Conservation (phyloP, 2,329 filamentous ascomycete genomes). For the Aspergillus sp. region DNA sequence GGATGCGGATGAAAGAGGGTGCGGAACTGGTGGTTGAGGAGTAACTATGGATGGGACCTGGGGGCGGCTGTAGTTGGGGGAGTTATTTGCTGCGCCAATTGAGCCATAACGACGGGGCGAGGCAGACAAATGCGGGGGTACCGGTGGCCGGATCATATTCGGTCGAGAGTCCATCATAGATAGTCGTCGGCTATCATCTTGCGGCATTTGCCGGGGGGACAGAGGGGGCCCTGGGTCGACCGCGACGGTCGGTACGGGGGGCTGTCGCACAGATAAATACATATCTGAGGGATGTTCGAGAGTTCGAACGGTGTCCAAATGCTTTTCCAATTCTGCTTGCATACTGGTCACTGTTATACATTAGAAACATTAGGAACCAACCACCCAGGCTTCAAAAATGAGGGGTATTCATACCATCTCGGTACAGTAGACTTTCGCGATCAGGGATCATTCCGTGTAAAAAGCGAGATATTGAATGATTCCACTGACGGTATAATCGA, state of each 20-base stretch:
- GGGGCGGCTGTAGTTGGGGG: constrained; percentile 71
- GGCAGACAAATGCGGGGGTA: constrained; percentile 77
- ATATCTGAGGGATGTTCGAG: constrained; percentile 65
- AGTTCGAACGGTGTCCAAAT: constrained; percentile 58
- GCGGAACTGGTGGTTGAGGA: constrained; percentile 68
- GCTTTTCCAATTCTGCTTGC: constrained; percentile 63
- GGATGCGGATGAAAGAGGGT: constrained; percentile 57
- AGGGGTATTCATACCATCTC: constrained; percentile 66
- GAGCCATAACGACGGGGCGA: constrained; percentile 84
- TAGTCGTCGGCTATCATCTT: constrained; percentile 75
- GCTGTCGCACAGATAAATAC: constrained; percentile 62
- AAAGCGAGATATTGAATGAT: constrained; percentile 77
- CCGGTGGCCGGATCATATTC: constrained; percentile 71
- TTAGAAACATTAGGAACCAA: constrained; percentile 24
- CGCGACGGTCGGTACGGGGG: constrained; percentile 61
- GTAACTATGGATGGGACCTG: constrained; percentile 65
- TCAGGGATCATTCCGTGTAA: constrained; percentile 72
- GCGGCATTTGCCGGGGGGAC: constrained; percentile 81
- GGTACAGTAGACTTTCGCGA: constrained; percentile 73
- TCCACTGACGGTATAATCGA: constrained; percentile 57
- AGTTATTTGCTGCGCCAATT: constrained; percentile 68
- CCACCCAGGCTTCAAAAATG: not conserved
- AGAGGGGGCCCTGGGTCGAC: constrained; percentile 72
- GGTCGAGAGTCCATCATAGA: constrained; percentile 64
- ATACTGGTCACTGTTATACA: constrained; percentile 50